phyloP scores from a whole-genome alignment of 371 early-diverging fungal genomes.

The Syncephalastrum sp. region DNA sequence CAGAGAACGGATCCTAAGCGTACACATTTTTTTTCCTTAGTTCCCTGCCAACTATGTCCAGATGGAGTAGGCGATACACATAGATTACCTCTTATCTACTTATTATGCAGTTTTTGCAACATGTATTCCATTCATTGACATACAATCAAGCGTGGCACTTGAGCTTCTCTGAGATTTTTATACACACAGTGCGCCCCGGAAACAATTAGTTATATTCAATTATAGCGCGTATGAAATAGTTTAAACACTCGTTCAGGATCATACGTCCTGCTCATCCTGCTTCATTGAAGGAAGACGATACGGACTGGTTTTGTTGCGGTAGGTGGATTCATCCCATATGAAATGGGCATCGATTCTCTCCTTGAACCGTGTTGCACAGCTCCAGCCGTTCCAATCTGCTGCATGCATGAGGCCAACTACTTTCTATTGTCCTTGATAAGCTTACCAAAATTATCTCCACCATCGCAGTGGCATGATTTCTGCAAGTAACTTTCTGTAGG shows the following conservation, averaged over 20 bases:
- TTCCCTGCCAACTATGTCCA: conserved; percentile 87
- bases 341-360: conserved; percentile 18
- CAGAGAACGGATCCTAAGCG: background rate
- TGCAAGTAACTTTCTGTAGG: conserved; percentile 54
- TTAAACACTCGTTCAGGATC: no score
- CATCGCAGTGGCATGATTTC: conserved; percentile 54
- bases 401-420: background rate
- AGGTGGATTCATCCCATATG: conserved; percentile 32
- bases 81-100: no score
- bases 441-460: conserved; percentile 52
- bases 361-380: conserved; percentile 34
- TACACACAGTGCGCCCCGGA: background rate
- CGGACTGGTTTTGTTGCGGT: conserved; percentile 23
- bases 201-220: background rate
- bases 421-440: background rate
- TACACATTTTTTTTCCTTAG: conserved; percentile 19
- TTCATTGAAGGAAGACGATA: conserved; percentile 13
- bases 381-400: conserved; percentile 42
- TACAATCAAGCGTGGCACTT: no score
- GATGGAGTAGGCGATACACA: conserved; percentile 23
- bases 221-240: no score
- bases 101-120: no score
- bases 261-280: no score
- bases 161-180: no score
- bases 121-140: no score